These are phyloP conservation scores for Saxophila tyrrhenica DNA, from an alignment of 495 filamentous ascomycete genomes.

Conservation along the genomic window DNA sequence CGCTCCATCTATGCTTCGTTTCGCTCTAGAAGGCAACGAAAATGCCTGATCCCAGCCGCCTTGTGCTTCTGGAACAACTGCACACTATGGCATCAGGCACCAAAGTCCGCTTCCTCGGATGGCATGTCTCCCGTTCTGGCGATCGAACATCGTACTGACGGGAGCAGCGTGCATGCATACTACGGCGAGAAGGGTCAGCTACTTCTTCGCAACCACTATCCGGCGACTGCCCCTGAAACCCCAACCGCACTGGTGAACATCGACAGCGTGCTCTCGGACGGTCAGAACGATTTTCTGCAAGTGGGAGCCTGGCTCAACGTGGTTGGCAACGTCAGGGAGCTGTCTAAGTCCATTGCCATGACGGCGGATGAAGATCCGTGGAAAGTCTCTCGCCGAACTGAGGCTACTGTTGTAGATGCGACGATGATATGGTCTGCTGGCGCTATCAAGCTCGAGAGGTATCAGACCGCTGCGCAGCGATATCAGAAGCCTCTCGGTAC, in stretches of 20 bases:
- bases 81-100: constrained; percentile 41
- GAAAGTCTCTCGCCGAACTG: background rate
- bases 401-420: constrained; percentile 12
- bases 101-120: constrained; percentile 87
- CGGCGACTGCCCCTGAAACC: constrained; percentile 27
- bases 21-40: background rate
- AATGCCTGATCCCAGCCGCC: constrained; percentile 43
- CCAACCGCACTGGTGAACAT: constrained; percentile 54
- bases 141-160: background rate
- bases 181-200: constrained; percentile 46
- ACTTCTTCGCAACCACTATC: constrained; percentile 55
- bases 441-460: constrained; percentile 15
- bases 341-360: background rate
- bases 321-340: constrained; percentile 60
- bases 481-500: constrained; percentile 4
- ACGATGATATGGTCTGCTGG: constrained; percentile 26
- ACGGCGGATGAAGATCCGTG: background rate
- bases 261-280: constrained; percentile 51
- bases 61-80: constrained; percentile 58
- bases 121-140: constrained; percentile 44
- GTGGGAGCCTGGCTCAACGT: constrained; percentile 87
- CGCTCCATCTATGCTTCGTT: too few species aligned
- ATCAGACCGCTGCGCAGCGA: constrained; percentile 9
- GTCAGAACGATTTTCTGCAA: constrained; percentile 53
- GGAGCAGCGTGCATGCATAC: constrained; percentile 58